phyloP scores from a whole-genome alignment of 257 asterid genomes.

The Solanum paucissectum region DNA sequence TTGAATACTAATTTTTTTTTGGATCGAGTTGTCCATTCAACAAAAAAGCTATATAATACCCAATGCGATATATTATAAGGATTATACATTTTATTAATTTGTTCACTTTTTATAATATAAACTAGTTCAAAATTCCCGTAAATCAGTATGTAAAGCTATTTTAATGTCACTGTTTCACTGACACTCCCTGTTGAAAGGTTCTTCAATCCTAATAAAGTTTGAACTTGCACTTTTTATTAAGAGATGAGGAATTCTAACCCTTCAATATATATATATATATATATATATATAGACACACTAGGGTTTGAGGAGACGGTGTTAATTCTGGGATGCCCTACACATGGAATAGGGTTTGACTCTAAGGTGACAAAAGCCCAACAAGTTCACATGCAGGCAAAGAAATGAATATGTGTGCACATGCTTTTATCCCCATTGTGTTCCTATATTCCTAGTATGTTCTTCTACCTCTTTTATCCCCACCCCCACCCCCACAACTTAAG shows the following conservation, averaged over 20 bases:
- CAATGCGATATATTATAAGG: no score
- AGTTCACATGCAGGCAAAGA: slow-evolving; percentile 10
- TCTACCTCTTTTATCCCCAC: not conserved
- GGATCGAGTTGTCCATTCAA: no score
- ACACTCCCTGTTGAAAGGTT: not conserved
- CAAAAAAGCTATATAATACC: not conserved
- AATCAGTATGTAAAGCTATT: no score
- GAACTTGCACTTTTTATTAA: not conserved
- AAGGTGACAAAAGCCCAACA: slow-evolving; percentile 15
- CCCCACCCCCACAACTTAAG: not conserved
- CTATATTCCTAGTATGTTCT: not conserved
- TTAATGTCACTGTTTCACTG: no score
- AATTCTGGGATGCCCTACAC: slow-evolving; percentile 17
- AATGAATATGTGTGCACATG: slow-evolving; percentile 19
- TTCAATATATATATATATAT: not conserved
- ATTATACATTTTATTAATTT: no score
- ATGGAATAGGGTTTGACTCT: slow-evolving; percentile 28
- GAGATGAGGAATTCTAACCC: not conserved
- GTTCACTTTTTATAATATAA: no score
- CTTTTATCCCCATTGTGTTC: not conserved
- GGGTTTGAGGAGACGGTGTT: not conserved
- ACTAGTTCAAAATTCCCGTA: not conserved
- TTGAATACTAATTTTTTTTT: no score
- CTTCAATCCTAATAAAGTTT: no score
- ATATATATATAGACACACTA: not conserved